These are phyloP conservation scores for Kwoniella mangroviensis DNA, from an alignment of 768 basidiomycete genomes.

Conservation along the genomic window DNA sequence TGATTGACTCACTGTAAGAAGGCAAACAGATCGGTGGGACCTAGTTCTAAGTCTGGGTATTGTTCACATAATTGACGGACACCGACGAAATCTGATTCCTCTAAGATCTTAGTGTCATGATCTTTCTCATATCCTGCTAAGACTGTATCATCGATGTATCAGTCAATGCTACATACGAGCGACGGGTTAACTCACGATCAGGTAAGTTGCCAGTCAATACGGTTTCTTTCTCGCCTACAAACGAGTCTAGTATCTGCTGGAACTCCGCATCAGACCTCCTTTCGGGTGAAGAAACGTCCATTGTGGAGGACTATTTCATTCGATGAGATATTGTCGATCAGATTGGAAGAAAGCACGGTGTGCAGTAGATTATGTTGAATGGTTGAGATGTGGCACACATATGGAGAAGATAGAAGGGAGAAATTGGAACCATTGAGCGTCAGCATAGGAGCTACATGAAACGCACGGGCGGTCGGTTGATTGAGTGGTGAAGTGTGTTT, in stretches of 20 bases:
- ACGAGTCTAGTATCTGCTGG: conserved; percentile 45
- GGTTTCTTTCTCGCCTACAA: conserved; percentile 41
- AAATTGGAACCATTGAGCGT: background rate
- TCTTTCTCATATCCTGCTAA: conserved; percentile 33
- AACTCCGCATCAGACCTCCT: conserved; percentile 45
- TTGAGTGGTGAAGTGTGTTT: conserved; percentile 5
- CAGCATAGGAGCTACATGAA: background rate
- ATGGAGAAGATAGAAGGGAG: background rate
- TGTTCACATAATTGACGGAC: conserved; percentile 28
- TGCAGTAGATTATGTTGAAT: background rate
- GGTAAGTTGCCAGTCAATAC: conserved; percentile 43
- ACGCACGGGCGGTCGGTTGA: conserved; percentile 13
- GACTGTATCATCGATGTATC: conserved; percentile 23
- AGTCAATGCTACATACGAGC: background rate
- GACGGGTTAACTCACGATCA: conserved; percentile 28
- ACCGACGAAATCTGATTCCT: conserved; percentile 34
- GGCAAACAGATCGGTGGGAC: conserved; percentile 39
- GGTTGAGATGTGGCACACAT: background rate
- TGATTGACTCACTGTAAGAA: conserved; percentile 39
- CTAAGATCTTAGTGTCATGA: conserved; percentile 41
- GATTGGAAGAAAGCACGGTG: too few relatives aligned
- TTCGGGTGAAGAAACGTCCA: conserved; percentile 14
- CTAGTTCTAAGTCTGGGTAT: conserved; percentile 38
- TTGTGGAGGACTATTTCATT: background rate
- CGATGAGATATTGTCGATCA: too few relatives aligned